Evolutionary conservation across 2,329 filamentous ascomycete species (phyloP), one percentile per base, ranked within the genome.

Genomic region (Chaetomium sp.): DNA sequence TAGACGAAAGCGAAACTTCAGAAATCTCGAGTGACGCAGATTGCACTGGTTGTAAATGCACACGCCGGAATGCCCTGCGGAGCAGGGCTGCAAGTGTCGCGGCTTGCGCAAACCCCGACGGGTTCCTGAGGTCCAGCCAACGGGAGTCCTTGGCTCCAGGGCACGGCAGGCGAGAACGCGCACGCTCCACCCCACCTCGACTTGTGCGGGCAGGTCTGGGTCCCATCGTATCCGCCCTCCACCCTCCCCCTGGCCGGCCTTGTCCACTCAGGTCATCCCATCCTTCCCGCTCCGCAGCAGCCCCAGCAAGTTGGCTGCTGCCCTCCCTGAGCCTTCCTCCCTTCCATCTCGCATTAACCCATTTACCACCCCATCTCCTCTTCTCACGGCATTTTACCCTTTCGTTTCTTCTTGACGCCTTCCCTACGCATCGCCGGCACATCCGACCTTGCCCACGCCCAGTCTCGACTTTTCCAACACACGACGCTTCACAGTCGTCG

Each of bases 301-400:
- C n/a, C 55, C 64, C 67, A n/a, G n/a, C 65, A 62, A 62, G 60
- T 62, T 56, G 57, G 57, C 69, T 66, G 68, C 69, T 67, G 63
- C 68, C 68, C 70, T 67, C 69, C 65, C 27, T 29, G 27, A 29
- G 27, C 27, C 27, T 29, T 29, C 27, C 62, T 64, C 61, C 64
- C 66, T 64, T 62, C 61, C 64, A 57, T 19, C 45, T 45, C 63
- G 67, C 69, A 70, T 70, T 68, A 63, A 69, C 66, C 67, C 63
- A 65, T 69, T 66, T 64, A 61, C 57, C 55, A 61, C 56, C 54
- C 65, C 56, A 60, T 65, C 50, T 62, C 60, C 64, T 66, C 62
- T 62, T 60, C 64, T 63, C 60, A 64, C 62, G 58, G 42, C 27
- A 67, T 63, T 67, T 67, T 59, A 31, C 54, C 61, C 63, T 59